phyloP scores from a whole-genome alignment of 805 yeast genomes.

The Metschnikowia continentalis region DNA sequence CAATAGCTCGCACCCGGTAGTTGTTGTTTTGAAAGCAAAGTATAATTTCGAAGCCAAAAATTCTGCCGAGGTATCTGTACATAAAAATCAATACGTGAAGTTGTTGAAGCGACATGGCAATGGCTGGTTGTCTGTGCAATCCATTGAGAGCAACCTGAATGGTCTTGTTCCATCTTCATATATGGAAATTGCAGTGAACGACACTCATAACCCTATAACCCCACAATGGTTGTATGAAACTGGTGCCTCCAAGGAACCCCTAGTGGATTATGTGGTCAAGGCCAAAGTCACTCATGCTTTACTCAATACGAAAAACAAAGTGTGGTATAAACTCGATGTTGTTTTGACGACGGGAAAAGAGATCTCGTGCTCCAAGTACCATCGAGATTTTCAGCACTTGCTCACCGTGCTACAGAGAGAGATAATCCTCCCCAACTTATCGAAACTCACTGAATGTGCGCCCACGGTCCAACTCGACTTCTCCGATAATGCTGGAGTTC shows the following conservation, averaged over 20 bases:
- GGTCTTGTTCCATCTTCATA: constrained; percentile 40
- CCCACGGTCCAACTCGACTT: not conserved
- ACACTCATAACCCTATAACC: constrained; percentile 29
- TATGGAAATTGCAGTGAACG: constrained; percentile 38
- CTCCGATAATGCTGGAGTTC: not conserved
- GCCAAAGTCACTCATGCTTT: constrained; percentile 26
- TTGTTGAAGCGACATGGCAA: constrained; percentile 34
- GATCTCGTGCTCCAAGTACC: constrained; percentile 26
- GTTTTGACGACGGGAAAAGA: constrained; percentile 17
- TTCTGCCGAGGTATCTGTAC: constrained; percentile 25
- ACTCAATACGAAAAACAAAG: constrained; percentile 19
- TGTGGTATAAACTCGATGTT: constrained; percentile 35
- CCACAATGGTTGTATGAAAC: constrained; percentile 28
- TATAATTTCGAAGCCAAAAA: constrained; percentile 30
- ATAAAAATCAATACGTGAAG: constrained; percentile 27
- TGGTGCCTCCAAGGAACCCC: not conserved
- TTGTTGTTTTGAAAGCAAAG: constrained; percentile 27
- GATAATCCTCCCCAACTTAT: not conserved
- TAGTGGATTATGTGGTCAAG: constrained; percentile 9
- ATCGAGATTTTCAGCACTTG: constrained; percentile 36
- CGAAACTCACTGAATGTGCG: not conserved
- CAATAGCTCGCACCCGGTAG: constrained; percentile 14
- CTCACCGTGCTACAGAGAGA: constrained; percentile 16
- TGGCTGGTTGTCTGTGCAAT: constrained; percentile 38
- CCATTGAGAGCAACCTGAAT: constrained; percentile 19